Evolutionary conservation across 78 protist species (phyloP).

Genomic region (Bigelowiella natans): DNA sequence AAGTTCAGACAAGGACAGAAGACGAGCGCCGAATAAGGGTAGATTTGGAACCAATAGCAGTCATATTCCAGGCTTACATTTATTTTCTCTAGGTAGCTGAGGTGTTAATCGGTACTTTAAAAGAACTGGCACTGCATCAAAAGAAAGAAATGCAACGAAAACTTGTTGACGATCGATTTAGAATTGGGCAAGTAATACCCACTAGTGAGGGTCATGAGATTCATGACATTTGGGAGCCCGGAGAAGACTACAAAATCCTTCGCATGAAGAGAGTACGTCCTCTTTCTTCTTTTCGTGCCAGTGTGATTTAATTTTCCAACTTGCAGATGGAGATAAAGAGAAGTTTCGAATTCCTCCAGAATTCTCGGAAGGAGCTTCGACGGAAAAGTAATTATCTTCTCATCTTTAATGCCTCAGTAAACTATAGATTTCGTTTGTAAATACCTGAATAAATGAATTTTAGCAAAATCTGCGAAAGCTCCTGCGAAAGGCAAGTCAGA

Average conservation of each 20-base stretch:
- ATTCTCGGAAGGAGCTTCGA: neutral
- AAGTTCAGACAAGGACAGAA: neutral
- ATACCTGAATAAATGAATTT: too few relatives aligned
- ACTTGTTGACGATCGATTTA: neutral
- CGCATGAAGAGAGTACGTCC: neutral
- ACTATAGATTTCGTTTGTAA: too few relatives aligned
- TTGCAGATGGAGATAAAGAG: neutral
- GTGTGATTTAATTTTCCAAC: neutral
- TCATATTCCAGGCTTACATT: too few relatives aligned
- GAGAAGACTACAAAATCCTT: neutral
- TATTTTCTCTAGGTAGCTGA: too few relatives aligned
- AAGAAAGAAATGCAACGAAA: neutral
- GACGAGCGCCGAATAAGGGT: neutral
- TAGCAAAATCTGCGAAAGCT: neutral
- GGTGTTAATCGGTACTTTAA: neutral
- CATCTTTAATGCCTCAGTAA: too few relatives aligned
- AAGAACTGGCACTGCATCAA: neutral
- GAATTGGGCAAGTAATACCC: neutral
- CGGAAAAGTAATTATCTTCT: neutral
- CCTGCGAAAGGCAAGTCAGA: too few relatives aligned
- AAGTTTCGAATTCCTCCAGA: neutral
- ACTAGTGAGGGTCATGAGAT: neutral
- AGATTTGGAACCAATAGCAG: too few relatives aligned
- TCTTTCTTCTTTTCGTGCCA: too few relatives aligned
- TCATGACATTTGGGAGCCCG: neutral